phyloP scores from a whole-genome alignment of 345 rosid genomes.

The Camelina sativa region DNA sequence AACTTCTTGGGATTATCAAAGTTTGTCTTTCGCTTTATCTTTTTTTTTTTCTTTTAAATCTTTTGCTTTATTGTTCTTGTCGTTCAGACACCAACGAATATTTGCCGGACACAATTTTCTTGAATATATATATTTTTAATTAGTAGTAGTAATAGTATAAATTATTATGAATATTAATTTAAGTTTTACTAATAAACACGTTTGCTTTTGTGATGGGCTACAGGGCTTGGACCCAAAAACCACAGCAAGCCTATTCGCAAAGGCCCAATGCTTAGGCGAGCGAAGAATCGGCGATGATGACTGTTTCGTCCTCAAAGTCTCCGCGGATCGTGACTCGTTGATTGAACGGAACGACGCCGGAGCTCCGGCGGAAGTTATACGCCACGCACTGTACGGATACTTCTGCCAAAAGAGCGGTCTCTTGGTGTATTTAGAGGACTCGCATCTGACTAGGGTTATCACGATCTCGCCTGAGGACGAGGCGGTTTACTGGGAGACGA shows the following conservation, averaged over 20 bases:
- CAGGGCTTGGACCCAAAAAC: constrained; percentile 92
- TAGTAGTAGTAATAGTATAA: too few species aligned
- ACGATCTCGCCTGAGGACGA: constrained; percentile 64
- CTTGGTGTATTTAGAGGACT: constrained; percentile 81
- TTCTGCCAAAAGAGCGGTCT: constrained; percentile 93
- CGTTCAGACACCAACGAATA: constrained; percentile 45
- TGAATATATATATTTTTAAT: neutral
- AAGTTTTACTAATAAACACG: neutral
- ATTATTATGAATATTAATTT: too few species aligned
- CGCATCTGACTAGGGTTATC: constrained; percentile 79
- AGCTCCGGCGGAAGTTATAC: constrained; percentile 84
- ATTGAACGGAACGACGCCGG: constrained; percentile 72
- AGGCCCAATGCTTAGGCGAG: constrained; percentile 90
- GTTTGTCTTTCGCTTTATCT: constrained; percentile 37
- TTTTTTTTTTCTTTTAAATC: constrained; percentile 21
- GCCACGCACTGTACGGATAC: constrained; percentile 93
- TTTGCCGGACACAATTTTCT: constrained; percentile 33
- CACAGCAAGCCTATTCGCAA: constrained; percentile 75
- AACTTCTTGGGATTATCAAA: constrained; percentile 60
- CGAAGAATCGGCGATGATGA: constrained; percentile 79
- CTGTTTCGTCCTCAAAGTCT: constrained; percentile 87
- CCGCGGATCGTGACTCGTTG: constrained; percentile 76
- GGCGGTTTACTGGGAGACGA: constrained; percentile 87
- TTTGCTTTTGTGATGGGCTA: constrained; percentile 10
- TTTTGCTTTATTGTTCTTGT: constrained; percentile 46